Conservation (phyloP, 1,284 basidiomycete genomes). For the Sanghuangporus baumii region DNA sequence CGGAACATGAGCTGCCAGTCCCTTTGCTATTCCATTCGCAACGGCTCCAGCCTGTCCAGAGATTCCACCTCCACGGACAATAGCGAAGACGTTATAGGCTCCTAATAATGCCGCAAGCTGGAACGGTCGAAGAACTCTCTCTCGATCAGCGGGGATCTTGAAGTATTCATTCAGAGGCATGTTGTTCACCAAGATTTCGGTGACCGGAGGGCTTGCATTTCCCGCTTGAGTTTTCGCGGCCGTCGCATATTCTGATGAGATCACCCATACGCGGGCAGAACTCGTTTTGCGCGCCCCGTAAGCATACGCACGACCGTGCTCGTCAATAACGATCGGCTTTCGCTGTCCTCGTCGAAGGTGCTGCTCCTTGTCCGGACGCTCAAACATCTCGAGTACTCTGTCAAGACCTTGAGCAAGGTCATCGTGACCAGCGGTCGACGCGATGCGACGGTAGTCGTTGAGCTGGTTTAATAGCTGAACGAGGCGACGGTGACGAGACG, state of each 20-base stretch:
- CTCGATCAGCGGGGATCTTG: constrained; percentile 69
- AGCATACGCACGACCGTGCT: constrained; percentile 75
- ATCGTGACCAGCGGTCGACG: constrained; percentile 55
- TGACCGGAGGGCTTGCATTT: constrained; percentile 7
- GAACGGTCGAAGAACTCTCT: constrained; percentile 77
- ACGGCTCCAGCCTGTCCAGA: constrained; percentile 91
- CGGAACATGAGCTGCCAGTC: constrained; percentile 66
- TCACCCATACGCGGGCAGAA: constrained; percentile 89
- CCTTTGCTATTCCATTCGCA: constrained; percentile 80
- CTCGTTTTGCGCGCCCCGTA: constrained; percentile 84
- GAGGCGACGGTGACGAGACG: constrained; percentile 68
- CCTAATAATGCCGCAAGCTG: constrained; percentile 83
- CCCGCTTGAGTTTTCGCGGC: constrained; percentile 18
- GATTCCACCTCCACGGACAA: constrained; percentile 85
- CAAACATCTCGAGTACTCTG: constrained; percentile 58
- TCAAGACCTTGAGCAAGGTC: constrained; percentile 51
- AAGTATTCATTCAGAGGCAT: constrained; percentile 78
- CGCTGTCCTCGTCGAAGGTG: constrained; percentile 48
- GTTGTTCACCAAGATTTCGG: constrained; percentile 76
- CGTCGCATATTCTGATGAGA: constrained; percentile 50
- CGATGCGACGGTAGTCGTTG: constrained; percentile 66
- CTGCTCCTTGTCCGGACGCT: constrained; percentile 52
- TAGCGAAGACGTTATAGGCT: constrained; percentile 88
- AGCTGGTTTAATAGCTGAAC: constrained; percentile 66
- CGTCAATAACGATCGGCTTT: constrained; percentile 60